Evolutionary conservation across 2,329 filamentous ascomycete species (phyloP).

Genomic region (Ustulina deusta): DNA sequence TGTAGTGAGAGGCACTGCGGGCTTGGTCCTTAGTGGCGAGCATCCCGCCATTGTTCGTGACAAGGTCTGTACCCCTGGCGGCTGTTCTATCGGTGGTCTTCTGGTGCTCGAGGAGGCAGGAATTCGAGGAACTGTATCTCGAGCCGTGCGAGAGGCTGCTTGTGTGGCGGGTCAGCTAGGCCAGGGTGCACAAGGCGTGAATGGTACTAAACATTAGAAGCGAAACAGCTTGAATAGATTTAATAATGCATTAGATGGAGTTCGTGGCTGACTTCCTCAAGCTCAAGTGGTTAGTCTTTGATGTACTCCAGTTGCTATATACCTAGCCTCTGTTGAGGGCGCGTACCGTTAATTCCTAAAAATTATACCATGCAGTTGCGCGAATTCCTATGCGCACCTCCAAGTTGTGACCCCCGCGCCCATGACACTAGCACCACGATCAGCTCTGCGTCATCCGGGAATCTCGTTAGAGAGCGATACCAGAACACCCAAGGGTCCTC

Average conservation of each 20-base stretch:
- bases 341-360: constrained; percentile 18
- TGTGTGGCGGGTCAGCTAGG: constrained; percentile 76
- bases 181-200: constrained; percentile 63
- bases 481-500: no score
- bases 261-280: constrained; percentile 29
- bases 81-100: constrained; percentile 81
- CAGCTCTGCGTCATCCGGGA: no score
- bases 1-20: constrained; percentile 75
- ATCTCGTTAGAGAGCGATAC: no score
- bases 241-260: constrained; percentile 37
- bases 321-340: background rate
- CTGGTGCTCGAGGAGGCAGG: constrained; percentile 79
- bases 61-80: constrained; percentile 81
- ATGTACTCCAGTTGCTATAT: constrained; percentile 20
- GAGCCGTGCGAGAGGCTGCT: constrained; percentile 77
- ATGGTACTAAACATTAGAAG: constrained; percentile 56
- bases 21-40: constrained; percentile 75
- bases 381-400: background rate
- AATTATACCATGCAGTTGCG: constrained; percentile 18
- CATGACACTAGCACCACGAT: no score
- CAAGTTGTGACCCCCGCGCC: background rate
- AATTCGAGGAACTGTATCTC: constrained; percentile 74
- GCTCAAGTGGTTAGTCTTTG: constrained; percentile 29
- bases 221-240: constrained; percentile 15
- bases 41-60: constrained; percentile 81